Conservation (phyloP, 306 rosid genomes). For the Elaeagnus macrophylla region DNA sequence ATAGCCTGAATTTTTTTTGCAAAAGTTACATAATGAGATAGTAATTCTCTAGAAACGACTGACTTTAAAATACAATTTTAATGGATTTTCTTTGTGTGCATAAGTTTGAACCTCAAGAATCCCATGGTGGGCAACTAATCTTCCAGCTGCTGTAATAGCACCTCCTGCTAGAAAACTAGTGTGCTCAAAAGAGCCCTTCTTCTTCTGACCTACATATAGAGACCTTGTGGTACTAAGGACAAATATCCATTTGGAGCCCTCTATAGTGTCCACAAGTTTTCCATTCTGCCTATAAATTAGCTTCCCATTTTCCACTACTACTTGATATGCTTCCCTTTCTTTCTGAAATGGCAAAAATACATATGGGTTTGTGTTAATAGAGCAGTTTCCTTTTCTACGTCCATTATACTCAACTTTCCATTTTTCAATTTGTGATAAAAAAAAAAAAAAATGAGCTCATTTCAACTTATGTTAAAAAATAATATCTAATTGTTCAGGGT, state of each 20-base stretch:
- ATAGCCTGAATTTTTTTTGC: conserved; percentile 24
- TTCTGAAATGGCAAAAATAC: conserved; percentile 33
- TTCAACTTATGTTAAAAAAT: too few relatives aligned
- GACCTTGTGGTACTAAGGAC: conserved; percentile 75
- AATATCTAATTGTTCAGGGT: too few relatives aligned
- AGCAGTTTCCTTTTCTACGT: too few relatives aligned
- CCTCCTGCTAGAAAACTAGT: conserved; percentile 86
- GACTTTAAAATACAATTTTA: not conserved
- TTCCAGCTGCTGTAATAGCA: conserved; percentile 88
- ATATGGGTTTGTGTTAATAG: not conserved
- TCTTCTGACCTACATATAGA: conserved; percentile 68
- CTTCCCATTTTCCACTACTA: conserved; percentile 55
- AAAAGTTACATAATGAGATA: not conserved
- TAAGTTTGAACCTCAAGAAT: conserved; percentile 44
- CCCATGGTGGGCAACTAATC: conserved; percentile 68
- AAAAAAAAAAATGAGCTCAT: too few relatives aligned
- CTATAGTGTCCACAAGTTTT: conserved; percentile 37
- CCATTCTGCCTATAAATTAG: conserved; percentile 42
- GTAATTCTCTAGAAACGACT: not conserved
- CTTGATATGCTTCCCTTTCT: conserved; percentile 75
- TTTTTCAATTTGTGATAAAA: too few relatives aligned
- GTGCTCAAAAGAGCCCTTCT: conserved; percentile 76
- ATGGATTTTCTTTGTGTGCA: not conserved
- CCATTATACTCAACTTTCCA: too few relatives aligned
- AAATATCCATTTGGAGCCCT: conserved; percentile 80